A percentile compares a stretch with the other conserved stretches of the same genome.
Evolutionary conservation across 2,329 filamentous ascomycete species (phyloP).

Genomic region (Colletotrichum acutatum): DNA sequence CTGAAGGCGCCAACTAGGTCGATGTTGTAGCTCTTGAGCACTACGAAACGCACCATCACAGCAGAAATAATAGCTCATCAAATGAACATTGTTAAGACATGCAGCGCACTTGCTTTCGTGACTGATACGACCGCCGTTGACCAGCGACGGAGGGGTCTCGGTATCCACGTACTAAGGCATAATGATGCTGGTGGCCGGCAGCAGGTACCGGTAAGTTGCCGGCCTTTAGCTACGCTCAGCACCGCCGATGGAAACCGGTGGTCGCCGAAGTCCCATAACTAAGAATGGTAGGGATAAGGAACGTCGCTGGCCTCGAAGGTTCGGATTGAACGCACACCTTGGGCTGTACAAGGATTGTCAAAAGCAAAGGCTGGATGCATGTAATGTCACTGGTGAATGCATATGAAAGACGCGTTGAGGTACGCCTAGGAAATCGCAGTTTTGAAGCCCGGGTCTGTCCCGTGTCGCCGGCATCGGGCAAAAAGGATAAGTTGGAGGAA

Average conservation of each 20-base stretch:
- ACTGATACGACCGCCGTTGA: not conserved
- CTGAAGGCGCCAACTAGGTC: conserved; percentile 8
- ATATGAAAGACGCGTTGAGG: too few species aligned
- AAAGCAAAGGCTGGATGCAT: too few species aligned
- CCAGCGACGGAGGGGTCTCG: not conserved
- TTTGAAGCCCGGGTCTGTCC: not conserved
- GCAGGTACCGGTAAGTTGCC: not conserved
- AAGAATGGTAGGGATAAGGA: not conserved
- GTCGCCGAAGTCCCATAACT: not conserved
- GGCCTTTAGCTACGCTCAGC: conserved; percentile 4
- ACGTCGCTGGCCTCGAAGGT: not conserved
- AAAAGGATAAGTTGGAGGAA: not conserved
- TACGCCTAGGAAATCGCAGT: too few species aligned
- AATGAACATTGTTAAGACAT: not conserved
- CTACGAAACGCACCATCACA: conserved; percentile 10
- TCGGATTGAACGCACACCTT: not conserved
- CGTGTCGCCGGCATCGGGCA: not conserved
- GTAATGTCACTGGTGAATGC: too few species aligned
- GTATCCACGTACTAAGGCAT: not conserved
- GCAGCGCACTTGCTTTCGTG: not conserved
- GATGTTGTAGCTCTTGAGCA: not conserved
- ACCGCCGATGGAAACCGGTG: not conserved
- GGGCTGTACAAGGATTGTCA: not conserved
- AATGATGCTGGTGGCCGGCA: not conserved
- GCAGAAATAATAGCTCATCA: conserved; percentile 28